Conservation (phyloP, 768 basidiomycete genomes). For the Agrocybe praecox region DNA sequence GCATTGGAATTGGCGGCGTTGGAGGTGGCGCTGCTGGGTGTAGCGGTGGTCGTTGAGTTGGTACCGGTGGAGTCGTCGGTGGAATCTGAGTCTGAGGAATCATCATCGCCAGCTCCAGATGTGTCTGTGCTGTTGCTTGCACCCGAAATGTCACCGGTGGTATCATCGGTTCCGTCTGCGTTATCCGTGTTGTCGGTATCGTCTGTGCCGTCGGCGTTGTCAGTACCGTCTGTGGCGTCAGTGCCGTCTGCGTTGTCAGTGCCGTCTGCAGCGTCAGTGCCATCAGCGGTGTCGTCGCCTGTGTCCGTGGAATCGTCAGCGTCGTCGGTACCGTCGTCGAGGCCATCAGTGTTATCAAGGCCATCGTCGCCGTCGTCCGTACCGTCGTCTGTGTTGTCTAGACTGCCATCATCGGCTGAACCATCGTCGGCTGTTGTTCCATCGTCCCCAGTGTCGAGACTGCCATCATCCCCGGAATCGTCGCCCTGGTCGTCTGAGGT, state of each 20-base stretch:
- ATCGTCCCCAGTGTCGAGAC: not conserved
- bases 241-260: conserved; percentile 2
- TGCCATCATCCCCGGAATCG: conserved; percentile 5
- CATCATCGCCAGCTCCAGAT: conserved; percentile 3
- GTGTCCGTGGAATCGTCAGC: conserved; percentile 1
- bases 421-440: not conserved
- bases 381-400: not conserved
- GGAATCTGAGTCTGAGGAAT: conserved; percentile 3
- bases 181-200: conserved; percentile 8
- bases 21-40: conserved; percentile 5
- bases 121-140: conserved; percentile 15
- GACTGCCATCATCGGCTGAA: not conserved
- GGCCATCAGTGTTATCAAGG: not conserved
- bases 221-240: conserved; percentile 6
- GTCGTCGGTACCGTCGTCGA: not conserved
- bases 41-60: conserved; percentile 13
- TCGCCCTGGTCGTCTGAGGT: conserved; percentile 5
- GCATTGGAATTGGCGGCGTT: conserved; percentile 3
- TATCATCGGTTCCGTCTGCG: conserved; percentile 8
- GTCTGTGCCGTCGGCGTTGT: conserved; percentile 1
- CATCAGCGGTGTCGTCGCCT: not conserved
- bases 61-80: conserved; percentile 9
- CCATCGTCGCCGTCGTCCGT: not conserved
- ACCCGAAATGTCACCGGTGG: conserved; percentile 8
- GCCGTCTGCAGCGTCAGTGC: conserved; percentile 1